Evolutionary conservation across 768 basidiomycete species (phyloP).

Genomic region (Rhizopogon rudus): DNA sequence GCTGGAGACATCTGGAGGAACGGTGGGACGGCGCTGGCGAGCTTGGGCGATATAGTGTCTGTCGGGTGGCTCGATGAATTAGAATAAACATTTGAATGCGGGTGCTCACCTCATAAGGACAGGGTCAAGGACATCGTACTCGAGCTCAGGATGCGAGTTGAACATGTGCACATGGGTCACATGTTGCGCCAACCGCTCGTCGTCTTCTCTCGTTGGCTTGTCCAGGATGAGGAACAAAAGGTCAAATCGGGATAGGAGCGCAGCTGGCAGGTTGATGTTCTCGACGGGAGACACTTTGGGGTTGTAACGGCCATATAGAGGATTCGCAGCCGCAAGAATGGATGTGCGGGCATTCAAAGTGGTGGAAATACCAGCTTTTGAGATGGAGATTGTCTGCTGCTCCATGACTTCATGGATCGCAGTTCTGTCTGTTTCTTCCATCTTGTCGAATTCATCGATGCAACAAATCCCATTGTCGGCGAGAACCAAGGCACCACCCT

Average conservation of each 20-base stretch:
- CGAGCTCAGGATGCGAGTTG: constrained; percentile 81
- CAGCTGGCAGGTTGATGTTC: constrained; percentile 98
- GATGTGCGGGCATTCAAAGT: constrained; percentile 97
- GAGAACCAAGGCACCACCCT: constrained; percentile 98
- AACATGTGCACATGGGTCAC: constrained; percentile 99
- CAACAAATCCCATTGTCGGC: constrained; percentile 99
- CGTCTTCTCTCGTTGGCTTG: constrained; percentile 91
- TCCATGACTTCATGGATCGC: constrained; percentile 99
- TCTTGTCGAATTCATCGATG: constrained; percentile 99
- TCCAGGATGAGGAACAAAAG: constrained; percentile 95
- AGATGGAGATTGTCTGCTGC: constrained; percentile 99
- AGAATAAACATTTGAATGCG: background rate
- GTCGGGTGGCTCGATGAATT: constrained; percentile 7
- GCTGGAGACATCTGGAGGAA: constrained; percentile 81
- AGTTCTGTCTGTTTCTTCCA: constrained; percentile 97
- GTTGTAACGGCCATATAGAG: constrained; percentile 97
- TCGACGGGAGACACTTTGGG: constrained; percentile 96
- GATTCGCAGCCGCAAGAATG: constrained; percentile 96
- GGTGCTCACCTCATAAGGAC: constrained; percentile 73
- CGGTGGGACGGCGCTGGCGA: constrained; percentile 83
- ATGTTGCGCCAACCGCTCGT: constrained; percentile 93
- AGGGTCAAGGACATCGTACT: constrained; percentile 81
- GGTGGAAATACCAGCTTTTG: constrained; percentile 98
- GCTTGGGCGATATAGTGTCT: constrained; percentile 96
- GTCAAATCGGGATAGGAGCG: constrained; percentile 94